phyloP scores from a whole-genome alignment of 2,329 filamentous ascomycete species.

The Colletotrichum siamense region DNA sequence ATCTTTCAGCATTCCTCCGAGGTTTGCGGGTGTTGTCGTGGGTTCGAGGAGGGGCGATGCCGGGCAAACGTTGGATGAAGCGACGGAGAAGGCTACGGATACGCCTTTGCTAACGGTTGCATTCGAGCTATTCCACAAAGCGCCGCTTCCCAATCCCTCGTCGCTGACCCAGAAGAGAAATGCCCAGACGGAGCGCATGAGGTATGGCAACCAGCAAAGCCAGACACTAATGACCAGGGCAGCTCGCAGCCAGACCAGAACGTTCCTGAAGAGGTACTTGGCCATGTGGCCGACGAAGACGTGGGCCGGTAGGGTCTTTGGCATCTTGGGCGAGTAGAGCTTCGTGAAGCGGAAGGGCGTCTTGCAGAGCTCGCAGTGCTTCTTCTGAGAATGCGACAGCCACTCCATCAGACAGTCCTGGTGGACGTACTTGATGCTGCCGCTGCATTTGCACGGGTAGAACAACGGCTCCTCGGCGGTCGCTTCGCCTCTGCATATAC shows the following conservation, averaged over 20 bases:
- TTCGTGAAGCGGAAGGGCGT: conserved; percentile 98
- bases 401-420: conserved; percentile 99
- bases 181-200: conserved; percentile 91
- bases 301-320: conserved; percentile 76
- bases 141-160: conserved; percentile 60
- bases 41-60: conserved; percentile 38
- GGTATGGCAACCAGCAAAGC: conserved; percentile 86
- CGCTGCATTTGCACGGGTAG: conserved; percentile 98
- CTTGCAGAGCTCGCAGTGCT: conserved; percentile 99
- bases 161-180: conserved; percentile 95
- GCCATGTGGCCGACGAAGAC: conserved; percentile 82
- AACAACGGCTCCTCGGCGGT: conserved; percentile 85
- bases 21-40: conserved; percentile 28
- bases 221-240: conserved; percentile 84
- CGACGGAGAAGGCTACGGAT: conserved; percentile 23
- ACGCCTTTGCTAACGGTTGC: conserved; percentile 13
- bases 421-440: conserved; percentile 98
- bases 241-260: conserved; percentile 80
- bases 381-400: conserved; percentile 98
- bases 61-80: conserved; percentile 34
- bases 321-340: conserved; percentile 95
- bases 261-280: conserved; percentile 73
- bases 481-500: conserved; percentile 93
- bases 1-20: conserved; percentile 40
- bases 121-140: conserved; percentile 21